Evolutionary conservation across 192 early-diverging fungal genomes (phyloP).

Genomic region (Linnemannia zychae): DNA sequence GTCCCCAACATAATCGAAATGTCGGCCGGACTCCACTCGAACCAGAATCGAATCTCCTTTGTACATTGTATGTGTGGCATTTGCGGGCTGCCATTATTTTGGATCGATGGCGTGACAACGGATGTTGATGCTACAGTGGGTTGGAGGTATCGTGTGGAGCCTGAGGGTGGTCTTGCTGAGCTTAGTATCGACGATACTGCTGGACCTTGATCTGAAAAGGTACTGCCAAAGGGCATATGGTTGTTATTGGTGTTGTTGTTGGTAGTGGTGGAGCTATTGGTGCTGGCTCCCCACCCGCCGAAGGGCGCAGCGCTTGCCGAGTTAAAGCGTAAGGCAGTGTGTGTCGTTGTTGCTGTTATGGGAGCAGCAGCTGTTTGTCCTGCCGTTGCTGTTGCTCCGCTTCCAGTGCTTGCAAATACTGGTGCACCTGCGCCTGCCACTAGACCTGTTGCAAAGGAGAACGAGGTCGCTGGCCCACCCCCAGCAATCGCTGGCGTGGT

Average conservation of each 20-base stretch:
- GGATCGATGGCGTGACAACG: neutral
- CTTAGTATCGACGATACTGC: neutral
- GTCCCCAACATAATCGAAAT: conserved; percentile 13
- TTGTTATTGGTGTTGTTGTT: too few relatives aligned
- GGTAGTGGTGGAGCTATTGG: neutral
- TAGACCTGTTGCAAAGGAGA: neutral
- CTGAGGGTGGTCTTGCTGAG: neutral
- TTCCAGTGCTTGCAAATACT: neutral
- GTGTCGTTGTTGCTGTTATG: neutral
- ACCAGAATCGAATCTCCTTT: conserved; percentile 16
- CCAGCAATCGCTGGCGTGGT: neutral
- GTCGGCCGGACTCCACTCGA: conserved; percentile 12
- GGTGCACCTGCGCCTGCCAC: neutral
- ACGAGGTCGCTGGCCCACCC: neutral
- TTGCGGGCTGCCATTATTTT: neutral
- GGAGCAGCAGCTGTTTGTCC: neutral
- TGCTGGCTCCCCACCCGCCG: neutral
- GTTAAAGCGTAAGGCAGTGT: neutral
- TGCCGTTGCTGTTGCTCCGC: neutral
- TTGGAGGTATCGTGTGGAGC: neutral
- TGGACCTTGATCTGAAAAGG: neutral
- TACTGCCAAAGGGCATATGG: too few relatives aligned
- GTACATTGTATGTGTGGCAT: neutral
- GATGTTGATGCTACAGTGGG: neutral
- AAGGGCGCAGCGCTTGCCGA: too few relatives aligned